A percentile compares a stretch with the other conserved stretches of the same genome.
Conservation (phyloP, 345 rosid genomes). For the Arabis hirsuta region DNA sequence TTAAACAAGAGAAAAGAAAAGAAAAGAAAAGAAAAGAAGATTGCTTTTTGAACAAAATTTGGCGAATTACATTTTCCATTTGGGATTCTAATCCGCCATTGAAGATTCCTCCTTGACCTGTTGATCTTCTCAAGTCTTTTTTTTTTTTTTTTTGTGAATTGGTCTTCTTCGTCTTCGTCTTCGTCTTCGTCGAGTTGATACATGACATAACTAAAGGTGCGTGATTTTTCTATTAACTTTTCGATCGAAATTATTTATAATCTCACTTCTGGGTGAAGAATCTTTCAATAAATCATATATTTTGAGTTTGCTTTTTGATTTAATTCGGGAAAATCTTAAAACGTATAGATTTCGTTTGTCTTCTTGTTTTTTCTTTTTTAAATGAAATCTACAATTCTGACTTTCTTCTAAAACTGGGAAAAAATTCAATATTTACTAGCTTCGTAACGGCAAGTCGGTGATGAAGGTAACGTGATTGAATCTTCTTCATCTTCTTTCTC, state of each 20-base stretch:
- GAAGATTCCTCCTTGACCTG: slow-evolving; percentile 9
- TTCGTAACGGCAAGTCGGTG: slow-evolving; percentile 37
- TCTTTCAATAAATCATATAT: too few relatives aligned
- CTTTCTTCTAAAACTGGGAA: slow-evolving; percentile 4
- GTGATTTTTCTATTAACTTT: background rate
- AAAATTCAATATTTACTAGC: background rate
- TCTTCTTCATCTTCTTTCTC: slow-evolving; percentile 23
- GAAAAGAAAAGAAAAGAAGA: background rate
- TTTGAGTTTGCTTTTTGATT: too few relatives aligned
- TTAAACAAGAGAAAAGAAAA: background rate
- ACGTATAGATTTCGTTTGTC: background rate
- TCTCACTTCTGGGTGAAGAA: too few relatives aligned
- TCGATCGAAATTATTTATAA: background rate
- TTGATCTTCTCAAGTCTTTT: background rate
- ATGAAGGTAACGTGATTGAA: slow-evolving; percentile 39
- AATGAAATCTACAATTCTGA: background rate
- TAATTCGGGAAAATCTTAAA: background rate
- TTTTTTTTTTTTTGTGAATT: background rate
- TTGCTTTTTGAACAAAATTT: slow-evolving; percentile 1
- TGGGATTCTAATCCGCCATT: slow-evolving; percentile 24
- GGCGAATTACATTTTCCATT: background rate
- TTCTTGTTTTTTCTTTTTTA: background rate
- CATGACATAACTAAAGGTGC: background rate
- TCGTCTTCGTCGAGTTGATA: background rate
- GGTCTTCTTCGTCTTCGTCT: background rate